phyloP scores from a whole-genome alignment of 495 filamentous ascomycete species.

The Jackrogersella minutella region DNA sequence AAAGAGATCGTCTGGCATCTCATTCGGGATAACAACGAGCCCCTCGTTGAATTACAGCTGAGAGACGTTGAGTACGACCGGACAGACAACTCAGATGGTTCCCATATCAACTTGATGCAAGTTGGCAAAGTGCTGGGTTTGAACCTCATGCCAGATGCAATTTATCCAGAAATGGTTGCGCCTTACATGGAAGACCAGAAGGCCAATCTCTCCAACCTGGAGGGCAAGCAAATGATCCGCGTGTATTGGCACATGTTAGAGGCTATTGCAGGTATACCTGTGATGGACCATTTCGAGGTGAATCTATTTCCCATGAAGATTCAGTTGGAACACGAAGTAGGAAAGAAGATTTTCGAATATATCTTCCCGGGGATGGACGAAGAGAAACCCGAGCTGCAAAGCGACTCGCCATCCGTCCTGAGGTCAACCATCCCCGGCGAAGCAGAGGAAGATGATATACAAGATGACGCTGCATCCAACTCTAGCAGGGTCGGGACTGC shows the following conservation, averaged over 20 bases:
- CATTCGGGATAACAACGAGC: conserved; percentile 82
- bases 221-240: conserved; percentile 76
- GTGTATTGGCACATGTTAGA: conserved; percentile 98
- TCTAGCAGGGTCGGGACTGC: conserved; percentile 45
- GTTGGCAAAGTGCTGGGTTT: conserved; percentile 83
- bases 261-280: conserved; percentile 95
- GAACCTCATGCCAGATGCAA: conserved; percentile 87
- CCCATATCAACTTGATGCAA: conserved; percentile 90
- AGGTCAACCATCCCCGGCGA: conserved; percentile 76
- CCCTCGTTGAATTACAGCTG: conserved; percentile 92
- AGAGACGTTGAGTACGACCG: conserved; percentile 89
- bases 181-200: conserved; percentile 78
- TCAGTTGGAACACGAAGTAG: conserved; percentile 91
- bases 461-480: conserved; percentile 48
- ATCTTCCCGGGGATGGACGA: conserved; percentile 80
- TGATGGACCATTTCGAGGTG: conserved; percentile 97
- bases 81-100: conserved; percentile 95
- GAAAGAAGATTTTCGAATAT: conserved; percentile 95
- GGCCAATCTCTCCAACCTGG: conserved; percentile 58
- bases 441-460: conserved; percentile 67
- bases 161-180: conserved; percentile 94
- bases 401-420: conserved; percentile 81
- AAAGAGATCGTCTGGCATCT: conserved; percentile 97
- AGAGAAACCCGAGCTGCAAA: conserved; percentile 58
- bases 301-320: conserved; percentile 91